A percentile compares a stretch with the other conserved stretches of the same genome.
phyloP scores from a whole-genome alignment of 2,329 filamentous ascomycete genomes.

The Mariannaea elegans region DNA sequence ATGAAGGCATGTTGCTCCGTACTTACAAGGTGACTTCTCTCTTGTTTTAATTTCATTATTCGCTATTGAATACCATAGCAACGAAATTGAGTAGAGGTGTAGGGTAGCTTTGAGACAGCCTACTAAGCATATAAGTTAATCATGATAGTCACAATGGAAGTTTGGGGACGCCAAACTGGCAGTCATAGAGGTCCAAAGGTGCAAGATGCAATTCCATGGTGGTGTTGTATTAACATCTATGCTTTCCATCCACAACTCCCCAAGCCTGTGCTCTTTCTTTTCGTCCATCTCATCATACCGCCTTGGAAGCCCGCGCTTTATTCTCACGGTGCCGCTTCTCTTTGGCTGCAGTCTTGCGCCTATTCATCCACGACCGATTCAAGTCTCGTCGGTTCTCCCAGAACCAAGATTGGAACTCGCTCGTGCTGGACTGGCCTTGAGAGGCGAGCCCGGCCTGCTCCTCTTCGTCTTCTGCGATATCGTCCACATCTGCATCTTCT shows the following conservation, averaged over 20 bases:
- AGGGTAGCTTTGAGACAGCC: no score
- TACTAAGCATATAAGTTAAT: no score
- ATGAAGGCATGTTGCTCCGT: no score
- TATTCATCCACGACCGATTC: conserved; percentile 72
- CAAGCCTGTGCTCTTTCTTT: no score
- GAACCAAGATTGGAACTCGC: conserved; percentile 73
- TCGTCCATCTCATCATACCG: conserved; percentile 41
- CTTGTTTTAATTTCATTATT: no score
- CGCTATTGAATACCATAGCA: no score
- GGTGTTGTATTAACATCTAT: background rate
- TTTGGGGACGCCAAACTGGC: background rate
- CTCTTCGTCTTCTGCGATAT: conserved; percentile 42
- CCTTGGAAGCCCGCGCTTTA: conserved; percentile 59
- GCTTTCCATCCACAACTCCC: background rate
- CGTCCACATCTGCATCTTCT: conserved; percentile 44
- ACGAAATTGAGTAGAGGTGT: no score
- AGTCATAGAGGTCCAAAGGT: background rate
- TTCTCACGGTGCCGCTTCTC: conserved; percentile 74
- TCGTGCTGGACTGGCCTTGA: conserved; percentile 43
- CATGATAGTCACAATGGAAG: no score
- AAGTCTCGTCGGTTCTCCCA: conserved; percentile 72
- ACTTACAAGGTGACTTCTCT: no score
- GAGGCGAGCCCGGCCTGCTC: conserved; percentile 40
- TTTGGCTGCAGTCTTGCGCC: conserved; percentile 70
- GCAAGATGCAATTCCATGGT: background rate